phyloP scores from a whole-genome alignment of 495 filamentous ascomycete genomes.

The Bryoglossum gracile region DNA sequence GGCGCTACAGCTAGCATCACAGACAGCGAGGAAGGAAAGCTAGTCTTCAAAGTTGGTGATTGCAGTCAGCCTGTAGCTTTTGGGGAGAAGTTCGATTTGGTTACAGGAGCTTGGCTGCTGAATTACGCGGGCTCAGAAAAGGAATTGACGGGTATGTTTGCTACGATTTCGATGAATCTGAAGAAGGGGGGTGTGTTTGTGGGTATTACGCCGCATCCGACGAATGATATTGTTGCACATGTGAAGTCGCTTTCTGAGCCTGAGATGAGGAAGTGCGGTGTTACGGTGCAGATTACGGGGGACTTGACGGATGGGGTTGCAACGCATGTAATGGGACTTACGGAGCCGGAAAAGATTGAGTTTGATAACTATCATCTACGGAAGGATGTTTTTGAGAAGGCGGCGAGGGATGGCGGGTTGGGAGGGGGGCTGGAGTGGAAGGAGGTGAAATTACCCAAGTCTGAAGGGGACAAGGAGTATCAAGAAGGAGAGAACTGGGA shows the following conservation, averaged over 20 bases:
- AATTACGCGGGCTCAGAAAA: constrained; percentile 30
- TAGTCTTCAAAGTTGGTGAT: constrained; percentile 9
- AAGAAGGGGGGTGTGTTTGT: constrained; percentile 30
- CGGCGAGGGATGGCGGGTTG: constrained; percentile 21
- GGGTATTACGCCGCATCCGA: constrained; percentile 24
- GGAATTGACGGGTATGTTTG: constrained; percentile 29
- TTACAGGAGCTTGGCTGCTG: constrained; percentile 33
- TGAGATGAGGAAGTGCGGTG: constrained; percentile 8
- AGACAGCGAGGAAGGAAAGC: constrained; percentile 4
- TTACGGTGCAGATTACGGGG: constrained; percentile 12
- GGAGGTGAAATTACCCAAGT: constrained; percentile 22
- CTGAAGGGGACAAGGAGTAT: too few relatives aligned
- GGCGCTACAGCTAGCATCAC: constrained; percentile 17
- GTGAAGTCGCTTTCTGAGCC: constrained; percentile 4
- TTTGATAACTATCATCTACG: constrained; percentile 24
- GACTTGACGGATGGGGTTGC: constrained; percentile 18
- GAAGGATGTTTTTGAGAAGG: constrained; percentile 20
- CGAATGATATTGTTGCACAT: constrained; percentile 6
- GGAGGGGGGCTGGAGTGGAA: constrained; percentile 21
- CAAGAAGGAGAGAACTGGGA: too few relatives aligned
- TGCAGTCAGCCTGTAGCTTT: constrained; percentile 7
- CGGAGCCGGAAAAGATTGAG: constrained; percentile 12
- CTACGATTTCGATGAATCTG: constrained; percentile 31
- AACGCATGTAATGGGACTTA: constrained; percentile 8
- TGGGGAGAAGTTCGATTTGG: constrained; percentile 33